Conservation (phyloP, 495 filamentous ascomycete genomes). For the Patellaria atrata region DNA sequence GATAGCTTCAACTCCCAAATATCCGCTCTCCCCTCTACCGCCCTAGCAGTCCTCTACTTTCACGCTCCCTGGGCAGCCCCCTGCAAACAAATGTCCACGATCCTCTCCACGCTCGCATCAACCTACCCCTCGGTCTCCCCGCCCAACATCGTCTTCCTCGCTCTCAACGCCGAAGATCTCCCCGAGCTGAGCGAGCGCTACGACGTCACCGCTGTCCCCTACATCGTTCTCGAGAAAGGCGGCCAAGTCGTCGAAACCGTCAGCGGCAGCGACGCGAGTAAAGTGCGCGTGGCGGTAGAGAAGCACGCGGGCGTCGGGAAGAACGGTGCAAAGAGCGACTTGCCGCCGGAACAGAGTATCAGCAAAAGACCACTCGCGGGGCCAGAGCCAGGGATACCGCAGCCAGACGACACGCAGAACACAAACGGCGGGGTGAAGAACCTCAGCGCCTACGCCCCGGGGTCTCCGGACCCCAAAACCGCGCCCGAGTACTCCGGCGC, state of each 20-base stretch:
- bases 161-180: conserved; percentile 79
- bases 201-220: conserved; percentile 87
- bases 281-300: conserved; percentile 71
- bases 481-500: conserved; percentile 35
- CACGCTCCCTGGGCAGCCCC: conserved; percentile 95
- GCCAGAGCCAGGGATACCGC: too few relatives aligned
- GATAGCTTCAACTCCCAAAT: conserved; percentile 52
- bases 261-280: conserved; percentile 72
- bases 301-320: conserved; percentile 50
- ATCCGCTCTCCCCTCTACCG: conserved; percentile 45
- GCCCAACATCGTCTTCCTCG: conserved; percentile 61
- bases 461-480: conserved; percentile 32
- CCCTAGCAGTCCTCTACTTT: conserved; percentile 77
- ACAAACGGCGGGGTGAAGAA: conserved; percentile 22
- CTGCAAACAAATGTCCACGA: conserved; percentile 82
- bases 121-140: conserved; percentile 58
- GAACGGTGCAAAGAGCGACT: conserved; percentile 25
- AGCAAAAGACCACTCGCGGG: conserved; percentile 22
- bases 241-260: conserved; percentile 61
- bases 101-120: conserved; percentile 68
- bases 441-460: conserved; percentile 32
- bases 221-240: conserved; percentile 64
- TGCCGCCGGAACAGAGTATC: conserved; percentile 40
- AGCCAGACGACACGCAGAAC: conserved; percentile 2
- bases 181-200: conserved; percentile 76